Evolutionary conservation across 176 grass and related monocot genomes (phyloP), one percentile per base, ranked within the genome.

Genomic region (Oryza glumipatula): DNA sequence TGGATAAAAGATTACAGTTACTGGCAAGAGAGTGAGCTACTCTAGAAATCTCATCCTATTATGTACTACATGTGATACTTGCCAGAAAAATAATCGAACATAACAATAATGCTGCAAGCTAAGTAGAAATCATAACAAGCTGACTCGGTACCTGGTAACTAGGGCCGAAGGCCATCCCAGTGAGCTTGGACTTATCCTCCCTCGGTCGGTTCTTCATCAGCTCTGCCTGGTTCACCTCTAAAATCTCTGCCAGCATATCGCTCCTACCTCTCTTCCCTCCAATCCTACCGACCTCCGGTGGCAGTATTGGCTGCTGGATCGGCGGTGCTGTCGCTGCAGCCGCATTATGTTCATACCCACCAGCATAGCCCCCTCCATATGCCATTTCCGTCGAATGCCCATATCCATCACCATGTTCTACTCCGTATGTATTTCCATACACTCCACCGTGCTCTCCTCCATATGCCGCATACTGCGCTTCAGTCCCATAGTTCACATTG

Each of bases 161-260:
- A 73, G 93, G 96, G 24, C 96, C 96, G 60, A 99, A 99, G 73
- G 96, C 90, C 73, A 92, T 68, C 15, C 96, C 93, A 26, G 96
- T 99, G 80, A 99, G 88, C 82, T 94, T 99, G 76, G 80, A 82
- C 22, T 85, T 90, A 84, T 96, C 96, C 48, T 91, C 87, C 85
- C 86, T 99, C 3, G 96, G 96, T 72, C 96, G 85, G 79, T 96
- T 91, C 74, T 96, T 96, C 91, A 99, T 94, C 71, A 99, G 73
- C 36, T 99, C 96, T 67, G 89, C 93, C 81, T 93, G 93, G 67
- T 96, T 88, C 73, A 99, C 91, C 88, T 99, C 96, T 80, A 96
- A 54, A 58, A 99, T 91, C 87, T 94, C 89, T 4, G 45, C 52
- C 5, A 89, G 96, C 71, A 74, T 89, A 46, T 92, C 93, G 75